phyloP scores from a whole-genome alignment of 2,329 filamentous ascomycete species.

The Trichoderma harzianum region DNA sequence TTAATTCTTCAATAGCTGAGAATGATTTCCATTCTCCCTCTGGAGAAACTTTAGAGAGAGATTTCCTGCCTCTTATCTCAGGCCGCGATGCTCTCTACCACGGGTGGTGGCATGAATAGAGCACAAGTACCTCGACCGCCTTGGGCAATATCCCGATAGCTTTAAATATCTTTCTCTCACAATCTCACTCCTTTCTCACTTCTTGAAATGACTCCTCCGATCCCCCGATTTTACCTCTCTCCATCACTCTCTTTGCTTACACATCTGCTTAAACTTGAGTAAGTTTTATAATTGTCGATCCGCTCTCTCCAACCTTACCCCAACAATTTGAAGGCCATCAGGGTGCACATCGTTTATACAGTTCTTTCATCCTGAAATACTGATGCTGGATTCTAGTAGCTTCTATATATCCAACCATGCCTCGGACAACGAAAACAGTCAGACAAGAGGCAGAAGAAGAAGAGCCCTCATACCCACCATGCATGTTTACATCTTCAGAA shows the following conservation, averaged over 20 bases:
- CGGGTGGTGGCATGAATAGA: background rate
- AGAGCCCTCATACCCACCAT: conserved; percentile 2
- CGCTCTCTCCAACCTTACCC: background rate
- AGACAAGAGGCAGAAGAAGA: background rate
- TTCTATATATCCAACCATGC: background rate
- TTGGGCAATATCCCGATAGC: background rate
- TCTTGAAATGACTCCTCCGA: background rate
- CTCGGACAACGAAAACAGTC: background rate
- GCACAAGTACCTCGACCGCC: background rate
- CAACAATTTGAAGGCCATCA: background rate
- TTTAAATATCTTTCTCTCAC: background rate
- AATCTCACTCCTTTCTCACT: background rate
- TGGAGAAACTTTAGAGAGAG: too few species aligned
- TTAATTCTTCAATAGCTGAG: background rate
- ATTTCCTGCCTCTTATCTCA: background rate
- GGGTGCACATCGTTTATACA: background rate
- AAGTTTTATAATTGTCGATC: too few species aligned
- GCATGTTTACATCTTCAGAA: background rate
- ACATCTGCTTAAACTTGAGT: background rate
- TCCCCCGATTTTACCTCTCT: background rate
- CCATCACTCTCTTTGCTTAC: background rate
- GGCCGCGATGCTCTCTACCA: background rate
- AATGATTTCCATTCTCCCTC: background rate
- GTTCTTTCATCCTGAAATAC: background rate
- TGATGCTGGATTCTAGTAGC: background rate